Percentiles rank a stretch among this genome's conserved stretches.
phyloP scores from a whole-genome alignment of 2,329 filamentous ascomycete genomes.

The Exophiala spinifera region DNA sequence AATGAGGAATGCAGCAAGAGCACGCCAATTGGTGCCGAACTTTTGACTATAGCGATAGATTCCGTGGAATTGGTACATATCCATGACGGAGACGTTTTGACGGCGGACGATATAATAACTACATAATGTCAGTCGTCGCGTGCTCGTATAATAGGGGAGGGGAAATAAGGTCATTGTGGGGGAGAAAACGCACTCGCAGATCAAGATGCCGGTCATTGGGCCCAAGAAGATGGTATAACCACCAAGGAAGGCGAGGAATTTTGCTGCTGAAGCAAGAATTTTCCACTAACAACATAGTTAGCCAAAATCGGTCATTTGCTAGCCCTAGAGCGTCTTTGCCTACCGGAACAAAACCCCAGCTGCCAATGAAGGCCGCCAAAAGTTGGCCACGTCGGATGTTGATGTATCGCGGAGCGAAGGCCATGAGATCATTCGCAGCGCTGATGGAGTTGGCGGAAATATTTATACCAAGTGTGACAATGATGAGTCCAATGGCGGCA shows the following conservation, averaged over 20 bases:
- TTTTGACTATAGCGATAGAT: constrained; percentile 26
- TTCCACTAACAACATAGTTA: constrained; percentile 49
- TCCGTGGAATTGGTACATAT: constrained; percentile 28
- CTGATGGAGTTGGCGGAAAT: constrained; percentile 53
- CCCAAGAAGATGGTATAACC: constrained; percentile 65
- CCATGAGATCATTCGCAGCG: constrained; percentile 56
- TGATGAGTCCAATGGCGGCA: constrained; percentile 49
- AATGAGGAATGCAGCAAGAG: constrained; percentile 23
- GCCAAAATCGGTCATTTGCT: not conserved
- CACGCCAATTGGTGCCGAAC: constrained; percentile 46
- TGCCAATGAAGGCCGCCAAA: constrained; percentile 52
- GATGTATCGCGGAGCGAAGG: constrained; percentile 53
- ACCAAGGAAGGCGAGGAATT: constrained; percentile 63
- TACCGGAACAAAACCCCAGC: constrained; percentile 56
- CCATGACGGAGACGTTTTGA: constrained; percentile 21
- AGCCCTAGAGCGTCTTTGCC: constrained; percentile 1
- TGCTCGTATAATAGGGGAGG: not conserved
- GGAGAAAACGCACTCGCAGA: constrained; percentile 27
- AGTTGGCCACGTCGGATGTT: constrained; percentile 58
- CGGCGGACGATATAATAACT: constrained; percentile 23
- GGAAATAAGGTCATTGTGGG: not conserved
- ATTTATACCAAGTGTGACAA: constrained; percentile 49
- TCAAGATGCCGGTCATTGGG: constrained; percentile 60
- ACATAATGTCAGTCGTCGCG: constrained; percentile 8
- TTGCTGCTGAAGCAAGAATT: constrained; percentile 57